These are phyloP conservation scores for Pythium volutum DNA, from an alignment of 352 stramenopile species.

Conservation along the genomic window DNA sequence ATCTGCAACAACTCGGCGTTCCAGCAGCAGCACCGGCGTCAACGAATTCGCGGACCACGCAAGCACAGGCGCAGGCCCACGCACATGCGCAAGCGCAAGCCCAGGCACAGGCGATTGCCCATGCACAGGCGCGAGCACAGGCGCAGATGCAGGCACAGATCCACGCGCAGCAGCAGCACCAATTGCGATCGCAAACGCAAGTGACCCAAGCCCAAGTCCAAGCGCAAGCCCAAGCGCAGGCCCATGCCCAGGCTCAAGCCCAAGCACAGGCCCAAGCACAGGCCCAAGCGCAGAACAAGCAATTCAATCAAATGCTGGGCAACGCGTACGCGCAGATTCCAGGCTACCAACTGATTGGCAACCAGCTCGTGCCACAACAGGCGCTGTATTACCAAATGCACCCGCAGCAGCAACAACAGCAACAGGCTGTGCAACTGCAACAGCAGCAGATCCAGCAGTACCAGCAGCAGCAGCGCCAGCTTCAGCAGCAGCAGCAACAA, in stretches of 20 bases:
- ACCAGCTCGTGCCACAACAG: constrained; percentile 58
- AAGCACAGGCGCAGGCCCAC: constrained; percentile 28
- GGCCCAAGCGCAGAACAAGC: constrained; percentile 34
- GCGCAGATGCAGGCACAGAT: constrained; percentile 4
- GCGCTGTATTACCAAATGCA: constrained; percentile 54
- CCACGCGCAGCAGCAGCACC: constrained; percentile 5
- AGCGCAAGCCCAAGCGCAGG: constrained; percentile 1
- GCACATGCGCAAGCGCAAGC: constrained; percentile 30
- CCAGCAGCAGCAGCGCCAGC: constrained; percentile 42
- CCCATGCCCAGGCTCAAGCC: background rate
- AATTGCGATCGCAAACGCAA: constrained; percentile 4
- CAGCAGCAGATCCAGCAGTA: constrained; percentile 48
- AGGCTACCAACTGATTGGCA: constrained; percentile 63
- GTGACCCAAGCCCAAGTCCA: background rate
- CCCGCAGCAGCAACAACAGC: constrained; percentile 30
- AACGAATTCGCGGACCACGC: constrained; percentile 17
- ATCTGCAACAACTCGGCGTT: constrained; percentile 52
- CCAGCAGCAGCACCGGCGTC: constrained; percentile 4
- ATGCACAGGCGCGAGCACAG: constrained; percentile 5
- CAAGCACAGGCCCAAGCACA: constrained; percentile 3
- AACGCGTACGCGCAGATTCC: constrained; percentile 46
- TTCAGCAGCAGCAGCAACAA: constrained; percentile 35
- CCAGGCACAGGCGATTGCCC: constrained; percentile 36
- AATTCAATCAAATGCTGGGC: constrained; percentile 61
- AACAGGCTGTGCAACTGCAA: constrained; percentile 27